These are phyloP conservation scores for Isabelozyma rhagii DNA, from an alignment of 805 yeast species.

Conservation along the genomic window DNA sequence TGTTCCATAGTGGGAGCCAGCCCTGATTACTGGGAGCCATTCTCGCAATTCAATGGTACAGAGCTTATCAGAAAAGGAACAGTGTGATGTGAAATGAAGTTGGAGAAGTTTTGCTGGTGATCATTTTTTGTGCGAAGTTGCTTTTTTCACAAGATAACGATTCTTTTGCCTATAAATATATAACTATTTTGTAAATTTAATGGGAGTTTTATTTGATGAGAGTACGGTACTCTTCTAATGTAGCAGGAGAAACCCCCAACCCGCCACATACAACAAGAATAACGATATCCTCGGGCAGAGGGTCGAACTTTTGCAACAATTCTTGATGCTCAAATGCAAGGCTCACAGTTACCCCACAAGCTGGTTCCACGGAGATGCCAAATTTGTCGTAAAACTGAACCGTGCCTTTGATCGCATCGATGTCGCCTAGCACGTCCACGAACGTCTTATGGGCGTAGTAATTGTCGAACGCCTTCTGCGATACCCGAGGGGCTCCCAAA, in stretches of 20 bases:
- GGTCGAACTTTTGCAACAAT: constrained; percentile 11
- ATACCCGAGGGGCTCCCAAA: constrained; percentile 26
- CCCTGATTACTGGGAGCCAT: neutral
- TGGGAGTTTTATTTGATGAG: neutral
- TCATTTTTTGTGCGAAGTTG: too few relatives aligned
- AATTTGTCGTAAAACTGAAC: constrained; percentile 20
- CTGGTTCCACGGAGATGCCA: constrained; percentile 25
- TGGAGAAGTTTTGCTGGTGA: too few relatives aligned
- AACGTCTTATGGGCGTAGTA: constrained; percentile 13
- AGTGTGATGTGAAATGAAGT: too few relatives aligned
- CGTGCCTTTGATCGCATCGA: constrained; percentile 20
- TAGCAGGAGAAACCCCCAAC: constrained; percentile 5
- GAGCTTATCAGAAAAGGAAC: too few relatives aligned
- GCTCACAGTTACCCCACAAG: constrained; percentile 29
- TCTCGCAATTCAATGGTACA: neutral
- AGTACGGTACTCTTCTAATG: neutral
- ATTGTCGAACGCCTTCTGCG: constrained; percentile 14
- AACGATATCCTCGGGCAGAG: constrained; percentile 20
- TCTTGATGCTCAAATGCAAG: constrained; percentile 10
- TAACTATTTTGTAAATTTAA: too few relatives aligned
- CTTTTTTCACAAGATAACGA: too few relatives aligned
- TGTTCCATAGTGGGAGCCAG: constrained; percentile 5
- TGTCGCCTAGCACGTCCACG: constrained; percentile 18
- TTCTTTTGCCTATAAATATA: too few relatives aligned
- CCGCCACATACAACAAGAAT: constrained; percentile 31